Percentiles rank a stretch among this genome's conserved stretches.
These are phyloP conservation scores for Trichosporon coremiiforme DNA, from an alignment of 1,284 basidiomycete genomes.

Conservation along the genomic window DNA sequence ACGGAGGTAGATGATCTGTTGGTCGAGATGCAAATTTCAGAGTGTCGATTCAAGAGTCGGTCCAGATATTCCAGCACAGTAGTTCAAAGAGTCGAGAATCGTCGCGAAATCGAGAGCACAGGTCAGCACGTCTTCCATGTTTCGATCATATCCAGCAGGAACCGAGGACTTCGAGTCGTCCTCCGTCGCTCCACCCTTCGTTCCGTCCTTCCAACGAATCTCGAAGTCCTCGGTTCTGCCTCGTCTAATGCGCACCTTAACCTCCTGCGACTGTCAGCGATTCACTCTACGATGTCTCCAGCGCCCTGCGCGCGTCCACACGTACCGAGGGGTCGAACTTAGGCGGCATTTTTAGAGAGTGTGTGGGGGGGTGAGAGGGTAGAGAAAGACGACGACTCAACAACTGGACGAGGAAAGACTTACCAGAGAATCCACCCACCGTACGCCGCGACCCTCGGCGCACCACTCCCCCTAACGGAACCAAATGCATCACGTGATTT, in stretches of 20 bases:
- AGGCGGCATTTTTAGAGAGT: conserved; percentile 50
- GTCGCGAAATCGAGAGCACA: conserved; percentile 11
- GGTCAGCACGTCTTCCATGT: conserved; percentile 23
- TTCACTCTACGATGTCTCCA: neutral
- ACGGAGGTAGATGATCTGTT: conserved; percentile 94
- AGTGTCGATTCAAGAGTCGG: conserved; percentile 10
- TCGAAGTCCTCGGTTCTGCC: conserved; percentile 2
- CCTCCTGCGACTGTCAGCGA: conserved; percentile 20
- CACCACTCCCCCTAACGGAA: neutral
- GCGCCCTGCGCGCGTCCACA: conserved; percentile 36
- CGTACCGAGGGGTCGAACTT: conserved; percentile 58
- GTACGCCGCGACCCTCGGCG: conserved; percentile 12
- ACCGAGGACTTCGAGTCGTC: neutral
- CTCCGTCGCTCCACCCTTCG: neutral
- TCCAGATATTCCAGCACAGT: neutral
- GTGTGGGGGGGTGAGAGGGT: conserved; percentile 19
- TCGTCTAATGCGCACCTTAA: conserved; percentile 26
- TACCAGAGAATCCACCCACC: conserved; percentile 16
- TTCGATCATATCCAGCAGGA: neutral
- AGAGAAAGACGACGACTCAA: conserved; percentile 20
- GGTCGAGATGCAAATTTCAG: neutral
- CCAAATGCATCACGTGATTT: neutral
- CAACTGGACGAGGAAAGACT: conserved; percentile 14
- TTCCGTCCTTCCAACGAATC: neutral
- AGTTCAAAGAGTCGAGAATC: neutral